Base-by-base conservation (phyloP, 202 grass and related monocot genomes). In the Miscanthus sacchariflorus region DNA sequence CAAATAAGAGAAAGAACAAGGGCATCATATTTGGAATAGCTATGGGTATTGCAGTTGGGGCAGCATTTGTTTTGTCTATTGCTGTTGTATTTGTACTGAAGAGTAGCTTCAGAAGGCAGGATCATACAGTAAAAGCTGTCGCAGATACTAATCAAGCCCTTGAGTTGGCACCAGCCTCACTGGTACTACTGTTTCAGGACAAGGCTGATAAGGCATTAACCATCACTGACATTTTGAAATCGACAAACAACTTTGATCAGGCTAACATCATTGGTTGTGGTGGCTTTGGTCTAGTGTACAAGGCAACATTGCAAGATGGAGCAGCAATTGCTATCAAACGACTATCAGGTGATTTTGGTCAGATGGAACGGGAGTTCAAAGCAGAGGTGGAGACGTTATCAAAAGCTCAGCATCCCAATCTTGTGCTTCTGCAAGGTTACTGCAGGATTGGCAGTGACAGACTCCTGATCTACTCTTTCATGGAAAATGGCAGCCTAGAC, bases 391-490 rank as follows among this genome's bases (percentile, higher is more conserved):
- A 98, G 74, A 98, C 94, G 6, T 89, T 98, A 50, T 98, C 96
- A 27, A 94, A 95, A 92, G 96, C 92, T 73, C 94, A 86, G 38
- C 96, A 98, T 72, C 90, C 84, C 79, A 96, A 98, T 87, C 96
- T 98, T 40, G 94, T 98, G 83, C 96, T 94, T 93, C 90, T 98
- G 52, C 96, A 96, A 95, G 96, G 96, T 87, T 98, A 98, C 87
- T 96, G 96, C 90, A 94, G 88, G 87, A 88, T 92, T 89, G 92
- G 87, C 69, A 95, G 39, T 85, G 92, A 98, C 54, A 93, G 94
- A 68, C 96, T 98, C 74, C 78, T 98, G 43, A 95, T 98, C 12
- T 98, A 98, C 80, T 89, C 96, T 54, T 98, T 90, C 91, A 98
- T 98, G 96, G 93, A 92, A 84, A 98, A 98, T 90, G 94, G 96